These are phyloP conservation scores for Fusarium sp. DNA, from an alignment of 2,329 filamentous ascomycete genomes.

Conservation along the genomic window DNA sequence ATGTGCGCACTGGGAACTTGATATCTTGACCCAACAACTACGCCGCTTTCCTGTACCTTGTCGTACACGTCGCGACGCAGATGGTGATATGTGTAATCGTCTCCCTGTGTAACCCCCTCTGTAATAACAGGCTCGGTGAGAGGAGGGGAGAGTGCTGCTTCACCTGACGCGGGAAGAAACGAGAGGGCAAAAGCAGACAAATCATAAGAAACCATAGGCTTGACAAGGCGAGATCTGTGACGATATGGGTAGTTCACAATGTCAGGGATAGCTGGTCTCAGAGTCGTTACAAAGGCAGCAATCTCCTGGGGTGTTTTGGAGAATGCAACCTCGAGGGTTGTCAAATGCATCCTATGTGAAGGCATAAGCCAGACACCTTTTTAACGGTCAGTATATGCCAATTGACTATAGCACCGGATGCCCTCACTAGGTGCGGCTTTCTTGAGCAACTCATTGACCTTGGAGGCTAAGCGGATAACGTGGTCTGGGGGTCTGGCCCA, in stretches of 20 bases:
- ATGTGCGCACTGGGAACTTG: constrained; percentile 90
- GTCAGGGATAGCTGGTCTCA: constrained; percentile 64
- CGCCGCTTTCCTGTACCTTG: constrained; percentile 66
- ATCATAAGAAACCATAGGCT: constrained; percentile 85
- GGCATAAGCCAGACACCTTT: constrained; percentile 90
- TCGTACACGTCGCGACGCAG: constrained; percentile 81
- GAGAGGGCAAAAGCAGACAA: constrained; percentile 85
- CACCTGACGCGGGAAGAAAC: constrained; percentile 81
- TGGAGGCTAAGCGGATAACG: constrained; percentile 72
- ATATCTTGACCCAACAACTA: constrained; percentile 81
- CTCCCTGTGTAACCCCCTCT: constrained; percentile 56
- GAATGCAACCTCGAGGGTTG: constrained; percentile 84
- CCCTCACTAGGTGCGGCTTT: constrained; percentile 74
- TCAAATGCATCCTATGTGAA: constrained; percentile 80
- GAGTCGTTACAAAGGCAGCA: constrained; percentile 63
- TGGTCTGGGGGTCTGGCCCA: constrained; percentile 85
- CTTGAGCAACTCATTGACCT: constrained; percentile 73
- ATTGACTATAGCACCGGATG: too few relatives aligned
- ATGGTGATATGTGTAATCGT: constrained; percentile 89
- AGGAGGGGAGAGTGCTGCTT: constrained; percentile 54
- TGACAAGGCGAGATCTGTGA: constrained; percentile 79
- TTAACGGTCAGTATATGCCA: background rate
- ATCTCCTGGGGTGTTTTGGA: constrained; percentile 78
- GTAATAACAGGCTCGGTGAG: constrained; percentile 51
- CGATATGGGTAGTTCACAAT: constrained; percentile 73